These are phyloP conservation scores for Penicillium turbatum DNA, from an alignment of 495 filamentous ascomycete genomes.

Conservation along the genomic window DNA sequence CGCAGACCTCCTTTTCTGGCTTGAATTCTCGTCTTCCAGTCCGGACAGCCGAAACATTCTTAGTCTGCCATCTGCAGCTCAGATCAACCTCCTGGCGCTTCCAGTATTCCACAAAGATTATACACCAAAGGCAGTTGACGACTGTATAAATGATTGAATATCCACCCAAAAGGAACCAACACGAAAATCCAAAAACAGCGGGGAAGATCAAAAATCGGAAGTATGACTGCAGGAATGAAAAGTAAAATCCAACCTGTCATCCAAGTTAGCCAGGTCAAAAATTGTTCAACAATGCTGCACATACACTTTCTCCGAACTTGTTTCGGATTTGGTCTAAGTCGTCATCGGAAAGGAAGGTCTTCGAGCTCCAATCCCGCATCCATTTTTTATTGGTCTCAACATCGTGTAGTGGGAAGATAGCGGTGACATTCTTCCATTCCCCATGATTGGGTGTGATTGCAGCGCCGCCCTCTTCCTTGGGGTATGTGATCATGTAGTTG, in stretches of 20 bases:
- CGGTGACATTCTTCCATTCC: slow-evolving; percentile 79
- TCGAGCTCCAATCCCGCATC: slow-evolving; percentile 83
- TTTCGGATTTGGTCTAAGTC: slow-evolving; percentile 85
- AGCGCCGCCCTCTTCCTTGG: slow-evolving; percentile 77
- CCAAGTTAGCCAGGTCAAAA: slow-evolving; percentile 1
- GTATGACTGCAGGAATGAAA: slow-evolving; percentile 92
- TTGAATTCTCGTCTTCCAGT: slow-evolving; percentile 70
- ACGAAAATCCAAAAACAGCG: slow-evolving; percentile 72
- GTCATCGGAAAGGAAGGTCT: slow-evolving; percentile 68
- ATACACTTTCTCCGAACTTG: slow-evolving; percentile 81
- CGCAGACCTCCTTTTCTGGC: slow-evolving; percentile 67
- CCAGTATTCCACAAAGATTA: slow-evolving; percentile 95
- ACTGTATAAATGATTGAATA: slow-evolving; percentile 83
- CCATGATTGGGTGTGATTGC: slow-evolving; percentile 80
- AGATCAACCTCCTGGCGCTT: slow-evolving; percentile 90
- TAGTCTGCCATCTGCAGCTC: slow-evolving; percentile 87
- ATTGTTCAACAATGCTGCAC: slow-evolving; percentile 1
- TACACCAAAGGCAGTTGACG: slow-evolving; percentile 79
- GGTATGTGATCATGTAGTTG: slow-evolving; percentile 80
- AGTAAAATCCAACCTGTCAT: slow-evolving; percentile 79
- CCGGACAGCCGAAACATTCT: slow-evolving; percentile 79
- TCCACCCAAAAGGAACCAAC: slow-evolving; percentile 77
- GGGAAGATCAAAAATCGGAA: slow-evolving; percentile 82
- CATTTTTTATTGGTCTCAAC: slow-evolving; percentile 81
- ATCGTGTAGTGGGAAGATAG: slow-evolving; percentile 87